Evolutionary conservation across 352 stramenopile genomes (phyloP), one percentile per base, ranked within the genome.

Genomic region (Globisporangium radiosum): DNA sequence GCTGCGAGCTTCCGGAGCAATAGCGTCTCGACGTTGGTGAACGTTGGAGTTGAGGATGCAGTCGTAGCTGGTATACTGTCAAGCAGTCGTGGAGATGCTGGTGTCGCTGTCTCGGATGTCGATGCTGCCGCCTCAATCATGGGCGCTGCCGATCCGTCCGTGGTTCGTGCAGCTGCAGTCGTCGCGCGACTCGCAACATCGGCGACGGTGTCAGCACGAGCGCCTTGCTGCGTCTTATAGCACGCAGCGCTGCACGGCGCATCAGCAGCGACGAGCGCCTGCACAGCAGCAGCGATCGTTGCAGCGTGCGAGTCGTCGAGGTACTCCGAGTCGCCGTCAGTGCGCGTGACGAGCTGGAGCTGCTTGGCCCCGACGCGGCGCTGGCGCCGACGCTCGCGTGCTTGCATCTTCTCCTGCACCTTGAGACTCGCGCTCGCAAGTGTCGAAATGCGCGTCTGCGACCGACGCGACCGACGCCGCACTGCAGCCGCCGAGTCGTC

Each of bases 311-410:
- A 87, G 52, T 86, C 75, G 47, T 91, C 81, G 36, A 88, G 38
- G 50, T 91, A 91, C 63, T 91, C 81, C 2, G 76, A 86, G 14
- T 85, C 73, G 42, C 88, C 73, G 5, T 67, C 64, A 3, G 71
- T 65, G 0, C 76, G 70, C 11, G 75, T 68, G 38, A 87, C 70
- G 52, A 68, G 60, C 33, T 76, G 75, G 37, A 71, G 62, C 49
- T 74, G 57, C 52, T 79, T 57, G 54, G 60, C 53, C 37, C 60
- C 60, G 7, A 48, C 42, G 11, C 54, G 60, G 40, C 60, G 54
- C 54, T 65, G 60, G 1, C 53, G 47, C 3, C 67, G 63, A 25
- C 77, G 74, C 47, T 87, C 69, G 11, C 67, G 69, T 56, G 88
- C 74, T 25, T 82, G 56, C 47, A 84, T 75, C 53, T 76, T 76